Conservation (phyloP, 257 asterid species). For the Echites panduratus region DNA sequence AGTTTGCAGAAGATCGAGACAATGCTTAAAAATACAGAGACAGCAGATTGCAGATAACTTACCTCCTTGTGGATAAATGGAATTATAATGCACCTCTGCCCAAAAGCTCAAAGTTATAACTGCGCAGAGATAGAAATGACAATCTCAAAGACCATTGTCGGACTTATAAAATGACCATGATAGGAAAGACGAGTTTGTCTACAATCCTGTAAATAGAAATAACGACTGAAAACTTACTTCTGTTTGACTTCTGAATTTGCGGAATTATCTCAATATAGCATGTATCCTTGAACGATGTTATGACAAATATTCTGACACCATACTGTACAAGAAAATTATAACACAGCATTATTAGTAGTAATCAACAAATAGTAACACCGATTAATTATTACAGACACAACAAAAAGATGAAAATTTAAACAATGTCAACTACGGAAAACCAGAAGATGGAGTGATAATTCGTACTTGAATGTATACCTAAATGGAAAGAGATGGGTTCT, state of each 20-base stretch:
- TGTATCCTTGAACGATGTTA: constrained; percentile 89
- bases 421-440: neutral
- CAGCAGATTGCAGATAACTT: too few species aligned
- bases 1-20: too few species aligned
- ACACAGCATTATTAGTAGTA: neutral
- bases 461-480: too few species aligned
- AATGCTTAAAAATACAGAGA: too few species aligned
- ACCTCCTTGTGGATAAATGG: constrained; percentile 84
- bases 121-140: constrained; percentile 32
- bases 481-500: too few species aligned
- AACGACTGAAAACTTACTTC: constrained; percentile 40
- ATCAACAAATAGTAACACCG: neutral
- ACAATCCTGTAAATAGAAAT: neutral
- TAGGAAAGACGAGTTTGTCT: neutral
- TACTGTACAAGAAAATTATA: constrained; percentile 36
- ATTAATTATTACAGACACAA: neutral
- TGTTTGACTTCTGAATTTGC: constrained; percentile 56
- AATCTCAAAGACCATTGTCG: neutral
- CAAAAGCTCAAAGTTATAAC: constrained; percentile 83
- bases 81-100: constrained; percentile 92
- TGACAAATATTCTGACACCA: constrained; percentile 72
- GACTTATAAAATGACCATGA: neutral
- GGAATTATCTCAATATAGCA: constrained; percentile 95
- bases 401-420: neutral
- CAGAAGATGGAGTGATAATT: neutral